Evolutionary conservation across 345 rosid genomes (phyloP).

Genomic region (Hevea brasiliensis): DNA sequence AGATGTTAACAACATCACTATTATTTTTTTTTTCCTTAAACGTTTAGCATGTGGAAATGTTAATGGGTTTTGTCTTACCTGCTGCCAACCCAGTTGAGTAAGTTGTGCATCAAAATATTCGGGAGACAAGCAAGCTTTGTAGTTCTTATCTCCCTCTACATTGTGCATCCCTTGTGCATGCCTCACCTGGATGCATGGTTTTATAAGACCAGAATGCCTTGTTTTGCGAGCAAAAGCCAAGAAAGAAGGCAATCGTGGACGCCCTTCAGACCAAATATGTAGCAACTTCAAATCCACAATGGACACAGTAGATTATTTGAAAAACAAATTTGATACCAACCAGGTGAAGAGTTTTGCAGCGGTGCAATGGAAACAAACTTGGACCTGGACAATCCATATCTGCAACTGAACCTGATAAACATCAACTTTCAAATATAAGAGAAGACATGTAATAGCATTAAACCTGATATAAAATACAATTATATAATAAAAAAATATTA

Average conservation of each 20-base stretch:
- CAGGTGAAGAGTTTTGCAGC: constrained; percentile 90
- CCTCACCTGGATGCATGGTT: constrained; percentile 80
- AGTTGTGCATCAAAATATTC: constrained; percentile 87
- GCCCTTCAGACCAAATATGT: constrained; percentile 41
- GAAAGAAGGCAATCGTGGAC: constrained; percentile 48
- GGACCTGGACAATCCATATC: constrained; percentile 73
- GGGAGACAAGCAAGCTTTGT: constrained; percentile 78
- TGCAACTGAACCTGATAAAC: constrained; percentile 38
- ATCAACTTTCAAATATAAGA: constrained; percentile 1
- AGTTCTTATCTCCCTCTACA: constrained; percentile 93
- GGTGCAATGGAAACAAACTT: constrained; percentile 83
- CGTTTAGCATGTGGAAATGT: neutral
- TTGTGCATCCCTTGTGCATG: constrained; percentile 98
- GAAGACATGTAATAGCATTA: neutral
- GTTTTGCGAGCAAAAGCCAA: constrained; percentile 49
- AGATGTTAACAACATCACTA: too few relatives aligned
- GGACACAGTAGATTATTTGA: constrained; percentile 17
- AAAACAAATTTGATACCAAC: constrained; percentile 56
- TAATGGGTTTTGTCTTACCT: constrained; percentile 41
- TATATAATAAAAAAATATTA: neutral
- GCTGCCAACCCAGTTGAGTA: constrained; percentile 92
- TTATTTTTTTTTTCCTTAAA: neutral
- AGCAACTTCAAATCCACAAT: constrained; percentile 44
- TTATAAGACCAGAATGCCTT: constrained; percentile 49
- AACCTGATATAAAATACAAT: neutral